phyloP scores from a whole-genome alignment of 495 filamentous ascomycete genomes.

The Amphirosellinia nigrospora region DNA sequence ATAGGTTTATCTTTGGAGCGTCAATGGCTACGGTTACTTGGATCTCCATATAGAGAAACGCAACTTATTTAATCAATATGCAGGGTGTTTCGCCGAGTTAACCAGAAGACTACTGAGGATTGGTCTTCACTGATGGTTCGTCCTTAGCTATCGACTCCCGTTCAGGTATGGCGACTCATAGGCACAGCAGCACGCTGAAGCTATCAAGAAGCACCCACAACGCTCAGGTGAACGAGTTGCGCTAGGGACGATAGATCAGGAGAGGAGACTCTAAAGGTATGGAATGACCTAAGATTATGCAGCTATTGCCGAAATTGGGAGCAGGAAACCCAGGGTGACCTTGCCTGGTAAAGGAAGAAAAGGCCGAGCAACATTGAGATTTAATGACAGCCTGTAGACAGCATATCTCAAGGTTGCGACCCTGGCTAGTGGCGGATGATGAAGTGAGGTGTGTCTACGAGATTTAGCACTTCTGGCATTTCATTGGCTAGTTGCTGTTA shows the following conservation, averaged over 20 bases:
- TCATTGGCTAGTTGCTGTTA: conserved; percentile 30
- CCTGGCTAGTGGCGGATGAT: conserved; percentile 44
- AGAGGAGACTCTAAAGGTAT: conserved; percentile 12
- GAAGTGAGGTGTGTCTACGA: conserved; percentile 40
- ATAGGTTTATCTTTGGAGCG: background rate
- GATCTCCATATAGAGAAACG: background rate
- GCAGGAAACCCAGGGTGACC: conserved; percentile 29
- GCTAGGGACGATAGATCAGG: conserved; percentile 28
- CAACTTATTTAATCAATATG: conserved; percentile 9
- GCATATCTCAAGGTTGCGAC: conserved; percentile 36
- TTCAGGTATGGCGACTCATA: background rate
- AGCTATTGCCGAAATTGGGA: conserved; percentile 32
- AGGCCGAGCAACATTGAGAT: conserved; percentile 30
- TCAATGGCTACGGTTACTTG: background rate
- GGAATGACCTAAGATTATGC: conserved; percentile 29
- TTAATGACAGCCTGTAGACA: conserved; percentile 42
- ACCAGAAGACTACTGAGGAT: background rate
- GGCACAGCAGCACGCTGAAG: background rate
- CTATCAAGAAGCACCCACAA: conserved; percentile 32
- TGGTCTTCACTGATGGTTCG: background rate
- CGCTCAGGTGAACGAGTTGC: conserved; percentile 29
- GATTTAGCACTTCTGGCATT: conserved; percentile 30
- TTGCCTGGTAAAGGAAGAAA: conserved; percentile 31
- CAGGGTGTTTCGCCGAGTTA: conserved; percentile 3
- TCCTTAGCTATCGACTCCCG: background rate